Conservation (phyloP, 495 filamentous ascomycete genomes). For the Lasiosphaeriaceae sp. region DNA sequence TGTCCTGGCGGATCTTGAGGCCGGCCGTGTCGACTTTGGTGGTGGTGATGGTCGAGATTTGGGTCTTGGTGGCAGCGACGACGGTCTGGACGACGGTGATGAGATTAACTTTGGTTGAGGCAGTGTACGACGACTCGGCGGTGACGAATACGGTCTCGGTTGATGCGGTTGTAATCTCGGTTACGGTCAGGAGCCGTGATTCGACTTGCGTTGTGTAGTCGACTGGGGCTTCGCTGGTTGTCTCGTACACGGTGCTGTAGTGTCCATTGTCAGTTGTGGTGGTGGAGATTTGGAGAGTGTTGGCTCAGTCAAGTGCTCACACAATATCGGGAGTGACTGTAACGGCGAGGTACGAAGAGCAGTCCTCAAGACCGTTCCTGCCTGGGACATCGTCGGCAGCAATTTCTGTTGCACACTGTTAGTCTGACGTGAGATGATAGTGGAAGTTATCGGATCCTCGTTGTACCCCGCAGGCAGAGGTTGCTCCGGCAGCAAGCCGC, state of each 20-base stretch:
- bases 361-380: slow-evolving; percentile 8
- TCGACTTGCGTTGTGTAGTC: slow-evolving; percentile 7
- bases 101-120: neutral
- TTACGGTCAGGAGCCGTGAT: slow-evolving; percentile 2
- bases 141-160: slow-evolving; percentile 3
- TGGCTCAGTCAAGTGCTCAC: neutral
- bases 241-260: slow-evolving; percentile 10
- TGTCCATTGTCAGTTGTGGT: neutral
- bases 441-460: no score
- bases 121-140: neutral
- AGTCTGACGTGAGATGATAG: no score
- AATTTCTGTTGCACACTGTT: neutral
- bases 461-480: slow-evolving; percentile 14
- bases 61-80: slow-evolving; percentile 1
- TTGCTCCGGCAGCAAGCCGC: slow-evolving; percentile 17
- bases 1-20: slow-evolving; percentile 1
- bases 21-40: neutral
- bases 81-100: neutral
- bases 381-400: neutral
- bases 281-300: neutral
- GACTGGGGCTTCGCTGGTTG: slow-evolving; percentile 1
- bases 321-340: slow-evolving; percentile 7
- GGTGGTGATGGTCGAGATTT: neutral
- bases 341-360: slow-evolving; percentile 5
- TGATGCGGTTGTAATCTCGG: neutral